phyloP scores from a whole-genome alignment of 345 rosid species.

The Salix purpurea region DNA sequence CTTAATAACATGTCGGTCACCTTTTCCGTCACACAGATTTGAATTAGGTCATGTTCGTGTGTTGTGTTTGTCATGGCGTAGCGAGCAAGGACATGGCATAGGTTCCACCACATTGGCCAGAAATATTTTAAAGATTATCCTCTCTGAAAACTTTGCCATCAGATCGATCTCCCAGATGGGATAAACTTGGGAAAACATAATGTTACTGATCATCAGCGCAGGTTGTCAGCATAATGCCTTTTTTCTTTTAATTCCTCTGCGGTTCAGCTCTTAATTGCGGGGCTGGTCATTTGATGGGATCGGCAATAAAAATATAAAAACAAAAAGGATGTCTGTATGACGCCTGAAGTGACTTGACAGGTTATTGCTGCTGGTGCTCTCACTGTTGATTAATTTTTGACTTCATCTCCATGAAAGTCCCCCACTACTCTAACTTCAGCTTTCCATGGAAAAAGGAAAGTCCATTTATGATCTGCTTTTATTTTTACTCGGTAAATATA shows the following conservation, averaged over 20 bases:
- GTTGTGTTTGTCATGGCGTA: background rate
- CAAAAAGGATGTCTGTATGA: background rate
- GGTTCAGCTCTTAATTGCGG: background rate
- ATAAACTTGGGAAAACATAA: background rate
- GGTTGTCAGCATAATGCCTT: background rate
- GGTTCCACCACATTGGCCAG: background rate
- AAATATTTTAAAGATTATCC: background rate
- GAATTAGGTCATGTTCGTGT: background rate
- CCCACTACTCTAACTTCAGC: background rate
- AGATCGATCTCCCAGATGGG: background rate
- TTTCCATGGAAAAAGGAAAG: conserved; percentile 7
- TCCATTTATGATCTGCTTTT: background rate
- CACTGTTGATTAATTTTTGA: background rate
- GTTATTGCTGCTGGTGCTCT: background rate
- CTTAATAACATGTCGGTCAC: background rate
- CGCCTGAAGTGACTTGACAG: background rate
- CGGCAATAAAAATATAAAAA: background rate
- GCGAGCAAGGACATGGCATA: background rate
- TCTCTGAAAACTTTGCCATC: background rate
- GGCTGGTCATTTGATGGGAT: background rate
- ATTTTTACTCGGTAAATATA: background rate
- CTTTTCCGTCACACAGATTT: background rate
- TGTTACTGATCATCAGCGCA: background rate
- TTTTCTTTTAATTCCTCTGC: background rate
- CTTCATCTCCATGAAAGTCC: background rate